Evolutionary conservation across 2,329 filamentous ascomycete genomes (phyloP).

Genomic region (Cercospora zeina): DNA sequence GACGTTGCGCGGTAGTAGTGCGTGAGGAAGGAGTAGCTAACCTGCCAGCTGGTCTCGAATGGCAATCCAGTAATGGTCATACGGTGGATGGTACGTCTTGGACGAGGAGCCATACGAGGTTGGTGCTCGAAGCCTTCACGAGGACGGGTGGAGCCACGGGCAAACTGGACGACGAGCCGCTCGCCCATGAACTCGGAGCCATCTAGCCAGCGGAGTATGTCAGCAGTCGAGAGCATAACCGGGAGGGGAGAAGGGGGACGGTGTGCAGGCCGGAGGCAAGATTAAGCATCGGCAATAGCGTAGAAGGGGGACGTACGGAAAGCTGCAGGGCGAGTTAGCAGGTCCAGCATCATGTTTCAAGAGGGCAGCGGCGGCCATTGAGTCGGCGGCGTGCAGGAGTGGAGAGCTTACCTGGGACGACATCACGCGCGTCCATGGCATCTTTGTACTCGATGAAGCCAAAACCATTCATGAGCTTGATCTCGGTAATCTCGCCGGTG

Average conservation of each 20-base stretch:
- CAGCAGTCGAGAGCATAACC: conserved; percentile 35
- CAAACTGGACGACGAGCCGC: conserved; percentile 96
- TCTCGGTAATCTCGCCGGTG: conserved; percentile 95
- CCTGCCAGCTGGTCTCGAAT: conserved; percentile 99
- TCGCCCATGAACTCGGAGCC: conserved; percentile 98
- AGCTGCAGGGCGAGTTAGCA: conserved; percentile 44
- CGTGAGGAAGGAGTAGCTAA: conserved; percentile 60
- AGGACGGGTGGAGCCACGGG: conserved; percentile 72
- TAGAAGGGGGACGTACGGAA: conserved; percentile 53
- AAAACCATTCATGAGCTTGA: conserved; percentile 99
- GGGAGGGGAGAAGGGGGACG: conserved; percentile 15
- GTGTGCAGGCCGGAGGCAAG: conserved; percentile 24
- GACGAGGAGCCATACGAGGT: conserved; percentile 71
- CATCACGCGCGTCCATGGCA: conserved; percentile 94
- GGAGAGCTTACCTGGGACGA: conserved; percentile 80
- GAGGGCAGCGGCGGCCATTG: conserved; percentile 18
- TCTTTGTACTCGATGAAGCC: conserved; percentile 99
- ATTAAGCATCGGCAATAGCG: conserved; percentile 17
- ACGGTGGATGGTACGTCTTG: conserved; percentile 88
- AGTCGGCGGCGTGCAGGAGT: conserved; percentile 19
- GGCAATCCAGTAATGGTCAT: conserved; percentile 98
- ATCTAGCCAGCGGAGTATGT: conserved; percentile 59
- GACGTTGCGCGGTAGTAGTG: conserved; percentile 5
- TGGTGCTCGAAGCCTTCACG: conserved; percentile 63
- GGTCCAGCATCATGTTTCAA: conserved; percentile 27